Percentiles rank a stretch among this genome's conserved stretches.
phyloP scores from a whole-genome alignment of 495 filamentous ascomycete species.

The Hypoxylon fuscum region DNA sequence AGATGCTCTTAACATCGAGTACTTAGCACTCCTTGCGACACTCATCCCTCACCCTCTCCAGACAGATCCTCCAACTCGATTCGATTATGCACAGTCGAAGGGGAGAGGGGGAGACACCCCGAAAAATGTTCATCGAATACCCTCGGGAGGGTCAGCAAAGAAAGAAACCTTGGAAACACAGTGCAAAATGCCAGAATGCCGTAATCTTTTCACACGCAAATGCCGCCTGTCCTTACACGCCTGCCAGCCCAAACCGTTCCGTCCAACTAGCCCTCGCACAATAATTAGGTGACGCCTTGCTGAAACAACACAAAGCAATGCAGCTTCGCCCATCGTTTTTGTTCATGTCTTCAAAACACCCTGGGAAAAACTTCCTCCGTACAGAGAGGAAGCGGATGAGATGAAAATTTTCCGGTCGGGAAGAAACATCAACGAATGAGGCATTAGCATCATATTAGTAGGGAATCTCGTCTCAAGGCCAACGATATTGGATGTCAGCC shows the following conservation, averaged over 20 bases:
- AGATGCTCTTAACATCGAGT: not conserved
- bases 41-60: not conserved
- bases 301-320: slow-evolving; percentile 26
- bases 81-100: slow-evolving; percentile 24
- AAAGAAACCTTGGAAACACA: not conserved
- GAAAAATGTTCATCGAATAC: slow-evolving; percentile 26
- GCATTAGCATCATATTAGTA: slow-evolving; percentile 12
- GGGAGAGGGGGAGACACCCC: not conserved
- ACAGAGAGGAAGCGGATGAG: slow-evolving; percentile 14
- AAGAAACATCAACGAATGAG: slow-evolving; percentile 14
- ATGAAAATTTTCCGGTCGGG: slow-evolving; percentile 1
- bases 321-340: slow-evolving; percentile 21
- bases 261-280: slow-evolving; percentile 22
- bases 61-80: not conserved
- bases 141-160: not conserved
- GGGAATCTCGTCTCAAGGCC: slow-evolving; percentile 16
- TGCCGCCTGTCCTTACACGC: slow-evolving; percentile 23
- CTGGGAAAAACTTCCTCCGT: slow-evolving; percentile 2
- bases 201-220: slow-evolving; percentile 33
- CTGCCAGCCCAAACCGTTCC: slow-evolving; percentile 21
- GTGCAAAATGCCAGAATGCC: slow-evolving; percentile 20
- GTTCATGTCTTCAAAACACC: slow-evolving; percentile 30
- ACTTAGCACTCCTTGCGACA: not conserved
- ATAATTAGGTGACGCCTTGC: slow-evolving; percentile 22
- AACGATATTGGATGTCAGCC: slow-evolving; percentile 12